Conservation (phyloP, 164 flowering plant species). For the Sextonia rubra region DNA sequence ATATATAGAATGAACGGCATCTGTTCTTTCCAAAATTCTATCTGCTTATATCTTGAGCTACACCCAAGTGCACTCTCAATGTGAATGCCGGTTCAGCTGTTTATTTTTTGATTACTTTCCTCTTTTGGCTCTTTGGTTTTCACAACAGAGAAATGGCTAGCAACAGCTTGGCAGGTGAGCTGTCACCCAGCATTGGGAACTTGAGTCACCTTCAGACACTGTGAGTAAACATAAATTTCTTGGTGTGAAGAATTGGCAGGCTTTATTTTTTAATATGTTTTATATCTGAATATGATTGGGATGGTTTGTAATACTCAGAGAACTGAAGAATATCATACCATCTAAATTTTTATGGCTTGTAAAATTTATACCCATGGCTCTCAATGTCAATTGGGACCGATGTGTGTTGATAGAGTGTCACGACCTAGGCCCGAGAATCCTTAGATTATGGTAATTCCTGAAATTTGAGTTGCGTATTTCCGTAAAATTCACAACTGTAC, state of each 20-base stretch:
- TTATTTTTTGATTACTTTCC: no score
- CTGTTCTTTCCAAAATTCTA: neutral
- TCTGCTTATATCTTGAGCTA: neutral
- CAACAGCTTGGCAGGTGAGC: slow-evolving; percentile 62
- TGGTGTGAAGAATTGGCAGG: neutral
- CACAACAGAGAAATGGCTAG: slow-evolving; percentile 74
- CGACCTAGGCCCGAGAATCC: no score
- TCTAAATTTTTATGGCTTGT: neutral
- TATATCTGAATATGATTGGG: neutral
- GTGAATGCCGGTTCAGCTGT: neutral
- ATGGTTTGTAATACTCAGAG: neutral
- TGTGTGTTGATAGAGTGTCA: no score
- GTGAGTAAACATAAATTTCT: slow-evolving; percentile 34
- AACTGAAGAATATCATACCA: neutral
- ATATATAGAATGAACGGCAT: neutral
- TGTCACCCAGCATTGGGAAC: slow-evolving; percentile 80
- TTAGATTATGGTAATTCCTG: no score
- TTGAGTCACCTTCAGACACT: slow-evolving; percentile 73
- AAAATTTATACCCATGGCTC: neutral
- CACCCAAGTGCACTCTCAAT: neutral
- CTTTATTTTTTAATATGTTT: neutral
- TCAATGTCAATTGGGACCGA: neutral
- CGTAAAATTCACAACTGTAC: no score
- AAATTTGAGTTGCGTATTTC: no score
- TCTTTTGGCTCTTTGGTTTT: slow-evolving; percentile 4